Evolutionary conservation across 495 filamentous ascomycete genomes (phyloP), one percentile per base, ranked within the genome.

Genomic region (Aeminium ludgeri): DNA sequence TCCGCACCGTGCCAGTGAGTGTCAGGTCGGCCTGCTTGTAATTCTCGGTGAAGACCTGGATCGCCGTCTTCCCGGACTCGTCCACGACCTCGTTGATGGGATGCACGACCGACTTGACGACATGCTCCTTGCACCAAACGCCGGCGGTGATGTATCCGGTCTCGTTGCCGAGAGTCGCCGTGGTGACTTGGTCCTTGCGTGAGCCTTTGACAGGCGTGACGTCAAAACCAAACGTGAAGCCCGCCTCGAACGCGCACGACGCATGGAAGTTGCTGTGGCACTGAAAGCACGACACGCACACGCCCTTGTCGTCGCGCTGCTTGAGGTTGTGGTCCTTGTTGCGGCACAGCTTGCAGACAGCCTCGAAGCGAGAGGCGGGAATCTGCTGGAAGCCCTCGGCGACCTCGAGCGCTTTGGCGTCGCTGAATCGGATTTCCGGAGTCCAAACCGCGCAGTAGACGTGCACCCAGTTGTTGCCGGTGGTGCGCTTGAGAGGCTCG

Each of bases 391-490:
- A 82, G 30, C 89, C 86, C 64, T 99, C 89, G 2, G 80, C 79
- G 15, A 81, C 74, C 43, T 82, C 78, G 15, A 99, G 63, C 5
- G 77, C 73, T 44, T 78, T 74, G 16, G 86, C 78, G 54, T 81
- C 79, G 18, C 77, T 81, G 55, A 92, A 96, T 53, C 84, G 91
- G 49, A 93, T 75, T 53, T 95, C 89, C 0, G 85, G 82, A 8
- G 77, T 82, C 76, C 79, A 95, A 23, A 95, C 65, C 3, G 89
- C 85, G 51, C 89, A 99, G 31, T 76, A 71, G 20, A 95, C 83
- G 54, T 99, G 89, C n/a, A 92, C 81, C 89, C 89, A 99, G 51
- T 96, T 95, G 59, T 95, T 95, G 43, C 83, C 80, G 7, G 78
- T 74, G 0, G 89, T 99, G 20, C 81, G 69, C 64, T 99, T 99